Evolutionary conservation across 108 stramenopile genomes (phyloP), one percentile per base, ranked within the genome.

Genomic region (Conticribra guillardii): DNA sequence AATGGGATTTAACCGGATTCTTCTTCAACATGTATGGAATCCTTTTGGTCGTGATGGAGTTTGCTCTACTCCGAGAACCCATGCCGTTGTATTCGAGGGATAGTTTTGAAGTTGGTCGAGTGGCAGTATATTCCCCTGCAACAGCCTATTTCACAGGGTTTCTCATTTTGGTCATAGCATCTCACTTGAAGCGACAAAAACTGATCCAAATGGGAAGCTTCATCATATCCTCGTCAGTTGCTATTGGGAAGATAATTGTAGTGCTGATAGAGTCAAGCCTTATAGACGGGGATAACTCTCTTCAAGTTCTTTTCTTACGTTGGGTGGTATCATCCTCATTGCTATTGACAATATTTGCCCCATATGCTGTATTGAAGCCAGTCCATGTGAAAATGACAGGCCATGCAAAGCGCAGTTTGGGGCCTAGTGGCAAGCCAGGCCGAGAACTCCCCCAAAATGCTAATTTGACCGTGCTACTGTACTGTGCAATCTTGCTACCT

Each of bases 211-310:
- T 41, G 17, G 54, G 41, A 23, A 64, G 82, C 23, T 60, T 48
- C 4, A 50, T 89, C 9, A 51, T 71, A 3, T 59, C 74, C 11
- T 2, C 82, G 17, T 69, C 87, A 16, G 49, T 86, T n/a, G 72
- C 79, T 0, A 11, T 89, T 31, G 86, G 82, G 19, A 90, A 93
- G 48, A 84, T 81, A 11, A 22, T 87, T 1, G 77, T 89, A 19
- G 73, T 90, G 0, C 61, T 82, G 32, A 87, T 90, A 56, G 88
- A 92, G 47, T 71, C 63, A 23, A 74, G 53, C 52, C 49, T 64
- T 21, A 23, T 68, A 31, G 65, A 73, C 44, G 76, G 46, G 4
- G 69, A 65, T 34, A 49, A 77, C 33, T 67, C 65, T 45, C 50
- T 79, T 4, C 19, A 54, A 41, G 31, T 75, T 59, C 32, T 87